Evolutionary conservation across 257 asterid species (phyloP), one percentile per base, ranked within the genome.

Genomic region (Solanum ahanhuiri): DNA sequence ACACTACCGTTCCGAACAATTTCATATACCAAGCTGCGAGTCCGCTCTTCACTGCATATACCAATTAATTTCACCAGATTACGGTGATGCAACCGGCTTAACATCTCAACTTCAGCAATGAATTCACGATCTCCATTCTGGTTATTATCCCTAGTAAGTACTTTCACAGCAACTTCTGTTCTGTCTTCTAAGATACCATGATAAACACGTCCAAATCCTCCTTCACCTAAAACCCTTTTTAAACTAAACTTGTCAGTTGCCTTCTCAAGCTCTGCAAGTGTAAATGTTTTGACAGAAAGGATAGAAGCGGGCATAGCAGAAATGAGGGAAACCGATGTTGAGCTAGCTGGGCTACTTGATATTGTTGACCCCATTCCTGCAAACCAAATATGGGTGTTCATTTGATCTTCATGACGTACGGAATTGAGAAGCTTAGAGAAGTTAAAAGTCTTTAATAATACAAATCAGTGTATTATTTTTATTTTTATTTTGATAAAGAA

Each of bases 131-230:
- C 98, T 58, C 99, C 99, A 86, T 95, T 94, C 85, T 95, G 98
- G 87, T 91, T 92, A 89, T 92, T 91, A 89, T 92, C 95, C 89
- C 95, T 92, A 18, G 93, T 94, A 82, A 97, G 95, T 88, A 95
- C 84, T 88, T 97, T 97, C 85, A 95, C 98, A 33, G 99, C 99
- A 82, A 94, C 96, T 82, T 93, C 97, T 48, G 91, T 87, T 87
- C 93, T 94, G 88, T 95, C 98, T 87, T 92, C 95, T 88, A 96
- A 75, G 84, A 93, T 54, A 88, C 98, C 99, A 75, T 90, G 98
- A 92, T 95, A 97, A 86, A 97, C 99, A 30, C 99, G 95, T 64
- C 99, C 99, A 89, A 97, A 97, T 66, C 99, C 99, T 87, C 99
- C 99, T 93, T 97, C 99, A 43, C 99, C 99, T 86, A 96, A 87